A percentile compares a stretch with the other conserved stretches of the same genome.
phyloP scores from a whole-genome alignment of 148 eudicot species.

The Polygonum maritimum region DNA sequence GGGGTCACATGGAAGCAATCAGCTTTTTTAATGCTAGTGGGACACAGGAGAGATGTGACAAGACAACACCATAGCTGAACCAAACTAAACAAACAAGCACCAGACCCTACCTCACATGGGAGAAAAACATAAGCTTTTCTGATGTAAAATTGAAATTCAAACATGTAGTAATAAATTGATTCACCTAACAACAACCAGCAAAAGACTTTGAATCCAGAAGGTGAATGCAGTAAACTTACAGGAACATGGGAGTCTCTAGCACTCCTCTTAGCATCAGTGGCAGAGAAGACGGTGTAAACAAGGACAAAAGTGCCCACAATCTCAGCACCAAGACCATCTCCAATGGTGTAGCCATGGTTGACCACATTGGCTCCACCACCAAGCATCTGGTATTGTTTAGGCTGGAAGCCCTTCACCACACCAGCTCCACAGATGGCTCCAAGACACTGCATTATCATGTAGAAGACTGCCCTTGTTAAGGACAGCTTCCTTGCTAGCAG shows the following conservation, averaged over 20 bases:
- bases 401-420: constrained; percentile 67
- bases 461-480: constrained; percentile 72
- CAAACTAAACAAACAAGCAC: not conserved
- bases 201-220: not conserved
- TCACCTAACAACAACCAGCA: not conserved
- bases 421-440: constrained; percentile 93
- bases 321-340: constrained; percentile 87
- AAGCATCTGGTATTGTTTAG: constrained; percentile 15
- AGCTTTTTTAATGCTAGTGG: not conserved
- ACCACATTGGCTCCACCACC: constrained; percentile 77
- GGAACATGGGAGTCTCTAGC: constrained; percentile 92
- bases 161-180: not conserved
- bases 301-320: constrained; percentile 84
- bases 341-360: constrained; percentile 72
- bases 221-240: constrained; percentile 30
- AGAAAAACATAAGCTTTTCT: not conserved
- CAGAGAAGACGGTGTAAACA: constrained; percentile 91
- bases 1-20: not conserved
- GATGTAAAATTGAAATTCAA: not conserved
- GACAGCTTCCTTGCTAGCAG: constrained; percentile 77
- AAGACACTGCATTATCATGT: constrained; percentile 80
- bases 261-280: constrained; percentile 86
- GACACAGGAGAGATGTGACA: constrained; percentile 1
- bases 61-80: not conserved
- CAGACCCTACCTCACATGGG: constrained; percentile 1